Conservation (phyloP, 352 stramenopile species). For the Saprolegnia parasitica region DNA sequence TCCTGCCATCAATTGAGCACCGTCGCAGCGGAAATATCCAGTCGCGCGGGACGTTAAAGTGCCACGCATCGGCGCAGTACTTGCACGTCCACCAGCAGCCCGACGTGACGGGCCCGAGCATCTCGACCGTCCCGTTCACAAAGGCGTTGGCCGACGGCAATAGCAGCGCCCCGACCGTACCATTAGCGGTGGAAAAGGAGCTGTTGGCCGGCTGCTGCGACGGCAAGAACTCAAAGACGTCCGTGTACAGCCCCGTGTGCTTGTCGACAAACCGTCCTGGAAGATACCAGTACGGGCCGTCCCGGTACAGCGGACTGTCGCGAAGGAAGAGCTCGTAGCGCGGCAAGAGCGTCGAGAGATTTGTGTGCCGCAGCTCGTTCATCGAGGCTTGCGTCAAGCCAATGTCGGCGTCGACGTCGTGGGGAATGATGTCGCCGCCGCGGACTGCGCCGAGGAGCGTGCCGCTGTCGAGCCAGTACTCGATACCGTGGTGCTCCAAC, state of each 20-base stretch:
- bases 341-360: background rate
- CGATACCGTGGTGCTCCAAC: background rate
- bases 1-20: background rate
- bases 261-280: conserved; percentile 13
- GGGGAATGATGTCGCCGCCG: conserved; percentile 38
- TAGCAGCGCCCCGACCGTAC: too few species aligned
- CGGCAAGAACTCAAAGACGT: conserved; percentile 6
- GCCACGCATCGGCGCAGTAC: background rate
- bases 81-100: conserved; percentile 3
- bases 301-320: background rate
- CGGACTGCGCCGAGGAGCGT: conserved; percentile 42
- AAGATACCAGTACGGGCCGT: background rate
- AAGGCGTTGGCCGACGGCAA: too few species aligned
- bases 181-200: too few species aligned
- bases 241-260: background rate
- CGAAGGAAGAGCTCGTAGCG: background rate
- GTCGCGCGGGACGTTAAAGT: background rate
- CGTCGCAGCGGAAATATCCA: background rate
- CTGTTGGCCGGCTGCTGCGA: too few species aligned
- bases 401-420: conserved; percentile 42
- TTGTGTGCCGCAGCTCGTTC: background rate
- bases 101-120: background rate
- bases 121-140: too few species aligned
- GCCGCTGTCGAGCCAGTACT: conserved; percentile 29
- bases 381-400: conserved; percentile 9